Conservation (phyloP, 2,329 filamentous ascomycete genomes). For the Diplodia seriata region DNA sequence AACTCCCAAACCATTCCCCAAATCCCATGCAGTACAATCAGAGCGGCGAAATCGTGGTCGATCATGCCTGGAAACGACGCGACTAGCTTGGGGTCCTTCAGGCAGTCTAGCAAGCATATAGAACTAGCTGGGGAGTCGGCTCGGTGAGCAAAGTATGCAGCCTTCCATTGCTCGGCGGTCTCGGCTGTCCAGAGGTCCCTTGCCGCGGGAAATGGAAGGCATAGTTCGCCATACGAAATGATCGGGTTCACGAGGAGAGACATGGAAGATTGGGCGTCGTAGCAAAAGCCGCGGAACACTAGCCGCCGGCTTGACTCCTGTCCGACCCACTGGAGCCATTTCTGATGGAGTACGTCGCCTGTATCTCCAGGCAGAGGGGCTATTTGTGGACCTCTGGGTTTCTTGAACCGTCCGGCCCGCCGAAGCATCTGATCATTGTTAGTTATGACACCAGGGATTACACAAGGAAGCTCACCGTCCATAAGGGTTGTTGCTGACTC, state of each 20-base stretch:
- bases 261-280: slow-evolving; percentile 73
- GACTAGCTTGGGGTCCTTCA: slow-evolving; percentile 59
- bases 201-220: slow-evolving; percentile 68
- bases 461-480: slow-evolving; percentile 47
- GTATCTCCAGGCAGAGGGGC: slow-evolving; percentile 61
- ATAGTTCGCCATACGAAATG: slow-evolving; percentile 73
- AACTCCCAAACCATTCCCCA: slow-evolving; percentile 32
- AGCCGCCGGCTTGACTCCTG: slow-evolving; percentile 73
- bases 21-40: slow-evolving; percentile 20
- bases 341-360: slow-evolving; percentile 64
- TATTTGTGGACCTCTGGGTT: slow-evolving; percentile 61
- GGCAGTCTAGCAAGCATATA: slow-evolving; percentile 8
- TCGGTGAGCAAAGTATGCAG: slow-evolving; percentile 58
- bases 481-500: slow-evolving; percentile 61
- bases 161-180: slow-evolving; percentile 70
- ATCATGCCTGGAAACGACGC: slow-evolving; percentile 58
- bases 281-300: slow-evolving; percentile 68
- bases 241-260: slow-evolving; percentile 68
- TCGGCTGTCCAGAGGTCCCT: slow-evolving; percentile 70
- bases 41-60: slow-evolving; percentile 47
- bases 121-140: background rate
- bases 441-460: background rate
- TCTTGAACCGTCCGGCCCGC: slow-evolving; percentile 65
- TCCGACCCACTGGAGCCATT: slow-evolving; percentile 70
- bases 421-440: slow-evolving; percentile 55